Percentiles rank a stretch among this genome's conserved stretches.
Evolutionary conservation across 2,329 filamentous ascomycete species (phyloP).

Genomic region (Alternaria novae-zelandiae): DNA sequence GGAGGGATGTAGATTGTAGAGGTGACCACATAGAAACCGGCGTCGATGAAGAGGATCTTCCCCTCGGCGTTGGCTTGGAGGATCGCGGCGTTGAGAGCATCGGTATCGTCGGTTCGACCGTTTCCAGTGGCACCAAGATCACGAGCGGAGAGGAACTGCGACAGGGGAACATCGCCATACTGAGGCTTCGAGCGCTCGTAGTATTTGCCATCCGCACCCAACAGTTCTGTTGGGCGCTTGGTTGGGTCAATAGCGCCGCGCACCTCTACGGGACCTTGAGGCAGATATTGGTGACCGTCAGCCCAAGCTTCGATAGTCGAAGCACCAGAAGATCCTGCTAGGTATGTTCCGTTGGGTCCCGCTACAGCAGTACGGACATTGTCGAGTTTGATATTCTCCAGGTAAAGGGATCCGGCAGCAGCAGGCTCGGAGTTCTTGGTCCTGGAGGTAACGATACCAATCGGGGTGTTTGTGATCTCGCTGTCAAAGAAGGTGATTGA

Average conservation of each 20-base stretch:
- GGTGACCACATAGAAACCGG: conserved; percentile 63
- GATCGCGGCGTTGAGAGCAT: conserved; percentile 75
- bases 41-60: conserved; percentile 62
- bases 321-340: conserved; percentile 31
- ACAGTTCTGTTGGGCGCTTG: conserved; percentile 51
- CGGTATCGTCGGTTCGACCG: conserved; percentile 83
- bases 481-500: conserved; percentile 66
- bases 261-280: conserved; percentile 51
- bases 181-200: conserved; percentile 59
- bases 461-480: conserved; percentile 56
- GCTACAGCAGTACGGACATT: conserved; percentile 52
- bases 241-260: conserved; percentile 53
- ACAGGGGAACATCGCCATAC: conserved; percentile 57
- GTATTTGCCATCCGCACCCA: conserved; percentile 56
- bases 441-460: conserved; percentile 59
- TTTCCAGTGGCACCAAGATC: conserved; percentile 74
- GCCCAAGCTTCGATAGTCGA: conserved; percentile 38
- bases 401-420: conserved; percentile 58
- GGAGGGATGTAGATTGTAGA: conserved; percentile 64
- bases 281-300: conserved; percentile 41
- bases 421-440: conserved; percentile 51
- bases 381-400: conserved; percentile 65
- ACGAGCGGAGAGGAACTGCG: conserved; percentile 64
- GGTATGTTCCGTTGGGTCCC: conserved; percentile 31
- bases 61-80: conserved; percentile 64